Conservation (phyloP, 805 yeast species). For the Monosporozyma aquatica region DNA sequence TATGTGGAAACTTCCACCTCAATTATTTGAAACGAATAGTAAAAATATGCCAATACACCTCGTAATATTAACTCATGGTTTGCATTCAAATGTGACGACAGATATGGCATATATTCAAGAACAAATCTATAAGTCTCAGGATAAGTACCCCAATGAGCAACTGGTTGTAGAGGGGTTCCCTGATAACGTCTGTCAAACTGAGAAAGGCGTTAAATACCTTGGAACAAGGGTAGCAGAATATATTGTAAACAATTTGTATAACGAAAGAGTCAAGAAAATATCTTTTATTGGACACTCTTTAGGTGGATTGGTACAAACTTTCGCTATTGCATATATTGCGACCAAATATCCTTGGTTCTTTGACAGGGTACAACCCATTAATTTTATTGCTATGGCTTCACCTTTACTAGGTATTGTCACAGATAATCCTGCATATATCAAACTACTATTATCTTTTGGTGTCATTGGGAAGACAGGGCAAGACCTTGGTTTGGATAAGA, state of each 20-base stretch:
- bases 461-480: slow-evolving; percentile 75
- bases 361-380: slow-evolving; percentile 47
- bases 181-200: slow-evolving; percentile 70
- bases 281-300: slow-evolving; percentile 74
- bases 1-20: slow-evolving; percentile 58
- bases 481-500: slow-evolving; percentile 53
- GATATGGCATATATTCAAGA: slow-evolving; percentile 71
- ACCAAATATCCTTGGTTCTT: slow-evolving; percentile 65
- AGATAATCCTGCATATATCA: slow-evolving; percentile 69
- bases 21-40: slow-evolving; percentile 3
- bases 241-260: slow-evolving; percentile 40
- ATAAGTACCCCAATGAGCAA: slow-evolving; percentile 31
- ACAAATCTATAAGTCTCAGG: slow-evolving; percentile 41
- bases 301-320: slow-evolving; percentile 72
- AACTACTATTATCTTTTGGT: slow-evolving; percentile 60
- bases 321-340: slow-evolving; percentile 64
- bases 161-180: slow-evolving; percentile 60
- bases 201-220: slow-evolving; percentile 63
- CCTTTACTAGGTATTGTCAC: slow-evolving; percentile 70
- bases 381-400: slow-evolving; percentile 64
- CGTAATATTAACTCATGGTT: slow-evolving; percentile 66
- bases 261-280: slow-evolving; percentile 40
- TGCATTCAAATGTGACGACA: slow-evolving; percentile 67
- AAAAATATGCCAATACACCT: slow-evolving; percentile 45
- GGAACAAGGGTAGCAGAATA: slow-evolving; percentile 67